Base-by-base conservation (phyloP, 129 eudicot species). In the sunflower (Helianthus annuus) region DNA sequence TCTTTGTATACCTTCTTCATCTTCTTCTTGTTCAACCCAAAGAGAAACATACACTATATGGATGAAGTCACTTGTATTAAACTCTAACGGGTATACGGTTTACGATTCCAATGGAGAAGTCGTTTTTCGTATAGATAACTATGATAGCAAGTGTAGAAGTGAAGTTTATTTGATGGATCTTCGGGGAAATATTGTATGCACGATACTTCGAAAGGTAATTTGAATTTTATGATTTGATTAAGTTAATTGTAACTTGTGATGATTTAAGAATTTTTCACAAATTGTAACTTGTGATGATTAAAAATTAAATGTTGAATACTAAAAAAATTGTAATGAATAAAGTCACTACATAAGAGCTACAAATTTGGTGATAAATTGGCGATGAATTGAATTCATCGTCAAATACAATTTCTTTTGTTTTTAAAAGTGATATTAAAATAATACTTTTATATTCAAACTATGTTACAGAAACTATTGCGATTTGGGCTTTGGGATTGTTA, bases 51-150 rank as follows among this genome's bases (percentile, higher is more conserved):
- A 78, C 32, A 90, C 96, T 1, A 58, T 90, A 29, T 87, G 96
- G 96, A 87, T 90, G 96, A 90, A 90, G 73, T 90, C 96, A 12
- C 89, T 90, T 14, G 93, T 90, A 8, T 63, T 85, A 22, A 86
- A 87, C 70, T 80, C 93, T 7, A 82, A 87, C 40, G 96, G 96
- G 7, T 87, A 77, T 53, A 87, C 96, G 0, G 78, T 90, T 5
- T 90, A 69, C 34, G 75, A 90, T 70, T 80, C 93, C 9, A 54
- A 62, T 0, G 96, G 93, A 19, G 54, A 81, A 2, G 73, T 90
- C 4, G 85, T 85, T 48, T 90, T 78, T 74, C 93, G 96, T 14
- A 85, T 90, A 5, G 96, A 90, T 54, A 90, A 90, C 71, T 90
- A 89, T n/a, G 82, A 83, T 62, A 39, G 52, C 72, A 87, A 76